These are phyloP conservation scores for Pythium phragmitis DNA, from an alignment of 352 stramenopile species.

Conservation along the genomic window DNA sequence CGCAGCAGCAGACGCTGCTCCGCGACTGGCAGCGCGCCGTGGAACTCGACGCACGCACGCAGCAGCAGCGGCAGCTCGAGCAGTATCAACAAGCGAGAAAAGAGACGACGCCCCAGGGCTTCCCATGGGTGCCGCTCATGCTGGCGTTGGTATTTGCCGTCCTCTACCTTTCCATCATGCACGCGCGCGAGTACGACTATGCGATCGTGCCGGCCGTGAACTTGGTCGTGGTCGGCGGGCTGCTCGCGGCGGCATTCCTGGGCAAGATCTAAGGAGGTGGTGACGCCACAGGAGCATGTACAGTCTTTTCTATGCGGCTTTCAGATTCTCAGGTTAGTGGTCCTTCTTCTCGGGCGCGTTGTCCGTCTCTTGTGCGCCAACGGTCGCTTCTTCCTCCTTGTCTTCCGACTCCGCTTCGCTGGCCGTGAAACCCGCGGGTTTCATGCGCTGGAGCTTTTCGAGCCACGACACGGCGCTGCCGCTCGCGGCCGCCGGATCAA, in stretches of 20 bases:
- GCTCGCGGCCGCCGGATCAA: slow-evolving; percentile 64
- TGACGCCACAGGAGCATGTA: neutral
- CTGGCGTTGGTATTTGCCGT: slow-evolving; percentile 50
- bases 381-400: slow-evolving; percentile 8
- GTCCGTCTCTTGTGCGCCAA: neutral
- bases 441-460: slow-evolving; percentile 88
- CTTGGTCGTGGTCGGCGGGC: slow-evolving; percentile 36
- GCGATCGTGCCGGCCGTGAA: slow-evolving; percentile 56
- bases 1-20: slow-evolving; percentile 16
- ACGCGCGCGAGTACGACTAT: slow-evolving; percentile 44
- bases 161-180: slow-evolving; percentile 57
- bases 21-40: slow-evolving; percentile 46
- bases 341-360: slow-evolving; percentile 3
- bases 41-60: slow-evolving; percentile 15
- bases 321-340: neutral
- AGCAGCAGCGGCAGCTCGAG: slow-evolving; percentile 33
- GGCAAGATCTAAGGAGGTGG: neutral
- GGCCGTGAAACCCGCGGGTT: slow-evolving; percentile 54
- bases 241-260: slow-evolving; percentile 34
- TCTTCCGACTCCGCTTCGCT: slow-evolving; percentile 26
- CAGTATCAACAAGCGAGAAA: slow-evolving; percentile 31
- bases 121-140: slow-evolving; percentile 57
- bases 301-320: neutral
- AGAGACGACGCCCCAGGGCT: slow-evolving; percentile 13
- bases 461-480: slow-evolving; percentile 82